phyloP scores from a whole-genome alignment of 345 rosid species.

The Cardamine occulta region DNA sequence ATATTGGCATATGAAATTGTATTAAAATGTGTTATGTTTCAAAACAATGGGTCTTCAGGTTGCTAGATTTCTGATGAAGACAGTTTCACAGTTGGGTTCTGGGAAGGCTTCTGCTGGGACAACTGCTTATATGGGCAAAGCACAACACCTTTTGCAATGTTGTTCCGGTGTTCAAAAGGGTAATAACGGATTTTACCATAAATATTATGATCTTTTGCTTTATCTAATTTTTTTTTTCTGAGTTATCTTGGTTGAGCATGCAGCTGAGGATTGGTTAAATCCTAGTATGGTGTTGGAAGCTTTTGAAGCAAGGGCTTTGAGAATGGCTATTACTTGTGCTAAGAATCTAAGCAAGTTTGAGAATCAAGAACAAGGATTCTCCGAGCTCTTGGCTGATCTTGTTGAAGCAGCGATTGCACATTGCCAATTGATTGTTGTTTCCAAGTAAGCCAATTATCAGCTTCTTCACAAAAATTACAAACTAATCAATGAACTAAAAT shows the following conservation, averaged over 20 bases:
- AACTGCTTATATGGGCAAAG: slow-evolving; percentile 70
- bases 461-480: slow-evolving; percentile 1
- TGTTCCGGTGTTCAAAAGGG: slow-evolving; percentile 59
- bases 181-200: slow-evolving; percentile 14
- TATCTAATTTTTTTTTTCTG: background rate
- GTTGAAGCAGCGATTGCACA: slow-evolving; percentile 79
- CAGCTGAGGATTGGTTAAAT: slow-evolving; percentile 87
- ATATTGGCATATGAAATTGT: background rate
- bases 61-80: slow-evolving; percentile 86
- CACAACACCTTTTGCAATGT: slow-evolving; percentile 69
- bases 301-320: slow-evolving; percentile 79
- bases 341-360: slow-evolving; percentile 62
- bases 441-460: slow-evolving; percentile 62
- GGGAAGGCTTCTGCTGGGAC: slow-evolving; percentile 81
- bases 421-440: slow-evolving; percentile 87
- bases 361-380: slow-evolving; percentile 79
- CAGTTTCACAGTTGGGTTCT: slow-evolving; percentile 72
- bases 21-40: background rate
- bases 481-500: background rate
- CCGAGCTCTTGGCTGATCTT: slow-evolving; percentile 66
- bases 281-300: slow-evolving; percentile 66
- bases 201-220: background rate
- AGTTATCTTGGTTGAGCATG: slow-evolving; percentile 10
- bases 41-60: slow-evolving; percentile 50
- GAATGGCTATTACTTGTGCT: slow-evolving; percentile 79